phyloP scores from a whole-genome alignment of 805 yeast genomes.

The Starmera amethionina region DNA sequence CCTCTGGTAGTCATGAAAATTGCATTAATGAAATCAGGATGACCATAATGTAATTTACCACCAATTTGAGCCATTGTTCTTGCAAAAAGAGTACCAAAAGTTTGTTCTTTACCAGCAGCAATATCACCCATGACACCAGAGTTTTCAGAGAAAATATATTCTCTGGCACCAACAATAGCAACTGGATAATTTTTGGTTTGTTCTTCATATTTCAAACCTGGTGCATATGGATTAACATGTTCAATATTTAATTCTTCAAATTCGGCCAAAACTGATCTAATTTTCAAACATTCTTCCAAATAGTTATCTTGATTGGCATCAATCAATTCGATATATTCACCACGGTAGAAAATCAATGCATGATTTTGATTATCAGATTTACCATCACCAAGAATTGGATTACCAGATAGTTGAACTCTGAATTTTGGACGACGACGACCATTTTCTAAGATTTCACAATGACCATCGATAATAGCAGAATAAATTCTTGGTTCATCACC shows the following conservation, averaged over 20 bases:
- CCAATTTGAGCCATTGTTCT: conserved; percentile 79
- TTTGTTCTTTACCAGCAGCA: conserved; percentile 87
- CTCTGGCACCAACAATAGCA: conserved; percentile 83
- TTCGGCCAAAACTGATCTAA: conserved; percentile 73
- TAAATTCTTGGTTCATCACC: conserved; percentile 65
- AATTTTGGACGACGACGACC: conserved; percentile 72
- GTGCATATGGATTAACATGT: conserved; percentile 76
- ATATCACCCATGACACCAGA: conserved; percentile 81
- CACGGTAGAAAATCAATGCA: conserved; percentile 69
- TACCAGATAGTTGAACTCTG: conserved; percentile 71
- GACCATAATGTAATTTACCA: conserved; percentile 82
- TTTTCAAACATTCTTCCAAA: conserved; percentile 75
- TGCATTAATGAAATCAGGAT: conserved; percentile 75
- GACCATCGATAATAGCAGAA: conserved; percentile 75
- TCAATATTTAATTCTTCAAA: conserved; percentile 71
- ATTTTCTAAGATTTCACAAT: conserved; percentile 59
- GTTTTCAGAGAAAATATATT: conserved; percentile 79
- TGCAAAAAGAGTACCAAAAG: conserved; percentile 78
- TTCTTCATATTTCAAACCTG: conserved; percentile 46
- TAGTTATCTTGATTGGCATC: conserved; percentile 87
- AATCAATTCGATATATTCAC: conserved; percentile 75
- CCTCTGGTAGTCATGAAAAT: conserved; percentile 79
- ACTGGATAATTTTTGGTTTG: conserved; percentile 51
- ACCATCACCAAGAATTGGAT: conserved; percentile 83
- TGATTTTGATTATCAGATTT: conserved; percentile 84